Conservation (phyloP, 345 rosid genomes). For the Euphorbia lathyris region DNA sequence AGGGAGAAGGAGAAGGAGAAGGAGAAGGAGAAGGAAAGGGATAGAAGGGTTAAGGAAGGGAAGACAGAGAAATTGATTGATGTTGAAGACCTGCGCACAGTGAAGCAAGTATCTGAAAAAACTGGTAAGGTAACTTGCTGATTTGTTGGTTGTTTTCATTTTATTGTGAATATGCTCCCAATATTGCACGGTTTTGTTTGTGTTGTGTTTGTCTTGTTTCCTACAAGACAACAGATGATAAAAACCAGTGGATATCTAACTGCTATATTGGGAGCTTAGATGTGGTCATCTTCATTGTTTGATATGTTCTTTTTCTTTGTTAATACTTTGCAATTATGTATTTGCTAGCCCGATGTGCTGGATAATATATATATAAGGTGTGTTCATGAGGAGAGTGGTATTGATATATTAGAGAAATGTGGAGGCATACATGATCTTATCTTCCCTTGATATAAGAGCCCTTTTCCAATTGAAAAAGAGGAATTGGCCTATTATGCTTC, state of each 20-base stretch:
- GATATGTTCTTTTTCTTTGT: neutral
- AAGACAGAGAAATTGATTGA: conserved; percentile 51
- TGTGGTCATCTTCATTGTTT: neutral
- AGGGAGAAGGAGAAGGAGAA: conserved; percentile 29
- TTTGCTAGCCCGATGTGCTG: too few relatives aligned
- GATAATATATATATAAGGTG: too few relatives aligned
- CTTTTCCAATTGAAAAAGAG: neutral
- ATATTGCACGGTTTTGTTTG: neutral
- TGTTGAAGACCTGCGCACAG: conserved; percentile 39
- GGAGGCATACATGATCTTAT: neutral
- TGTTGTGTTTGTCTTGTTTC: neutral
- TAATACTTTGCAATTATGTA: neutral
- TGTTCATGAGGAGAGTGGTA: too few relatives aligned
- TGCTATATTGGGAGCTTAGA: neutral
- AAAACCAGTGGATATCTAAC: neutral
- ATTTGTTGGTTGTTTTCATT: neutral
- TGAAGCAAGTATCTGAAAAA: conserved; percentile 49
- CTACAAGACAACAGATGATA: neutral
- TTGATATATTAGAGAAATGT: too few relatives aligned
- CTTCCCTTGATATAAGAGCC: neutral
- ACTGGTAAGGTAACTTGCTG: conserved; percentile 55
- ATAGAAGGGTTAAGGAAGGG: conserved; percentile 48
- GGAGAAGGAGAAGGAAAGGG: conserved; percentile 41
- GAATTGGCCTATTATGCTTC: neutral
- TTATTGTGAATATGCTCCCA: neutral